These are phyloP conservation scores for Rhizophagus sp. DNA, from an alignment of 192 early-diverging fungal genomes.

Conservation along the genomic window DNA sequence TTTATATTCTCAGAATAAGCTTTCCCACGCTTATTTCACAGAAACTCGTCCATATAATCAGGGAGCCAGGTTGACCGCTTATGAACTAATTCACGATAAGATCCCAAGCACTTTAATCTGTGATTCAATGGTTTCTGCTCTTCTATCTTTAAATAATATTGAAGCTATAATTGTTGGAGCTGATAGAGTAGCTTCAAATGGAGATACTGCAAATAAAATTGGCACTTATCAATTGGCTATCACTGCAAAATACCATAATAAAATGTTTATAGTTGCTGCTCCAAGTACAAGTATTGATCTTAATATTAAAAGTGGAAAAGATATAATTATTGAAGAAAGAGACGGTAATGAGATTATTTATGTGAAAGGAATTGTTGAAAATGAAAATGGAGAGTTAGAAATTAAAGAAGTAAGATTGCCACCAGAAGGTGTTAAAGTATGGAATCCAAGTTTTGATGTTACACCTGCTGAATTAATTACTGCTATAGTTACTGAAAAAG, in stretches of 20 bases:
- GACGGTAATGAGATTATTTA: slow-evolving; percentile 68
- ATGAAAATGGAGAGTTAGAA: background rate
- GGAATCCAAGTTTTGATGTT: slow-evolving; percentile 98
- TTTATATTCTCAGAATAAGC: slow-evolving; percentile 52
- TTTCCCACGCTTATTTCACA: slow-evolving; percentile 87
- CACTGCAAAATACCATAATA: slow-evolving; percentile 77
- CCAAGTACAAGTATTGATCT: slow-evolving; percentile 92
- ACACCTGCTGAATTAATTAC: slow-evolving; percentile 86
- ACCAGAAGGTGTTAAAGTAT: slow-evolving; percentile 82
- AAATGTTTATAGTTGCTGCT: slow-evolving; percentile 95
- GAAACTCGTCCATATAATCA: slow-evolving; percentile 99
- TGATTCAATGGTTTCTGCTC: slow-evolving; percentile 89
- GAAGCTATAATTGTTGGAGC: slow-evolving; percentile 94
- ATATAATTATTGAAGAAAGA: slow-evolving; percentile 89
- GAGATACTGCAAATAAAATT: slow-evolving; percentile 99
- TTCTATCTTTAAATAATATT: slow-evolving; percentile 65
- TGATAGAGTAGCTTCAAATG: slow-evolving; percentile 93
- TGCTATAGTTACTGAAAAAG: slow-evolving; percentile 90
- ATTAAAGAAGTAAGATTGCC: slow-evolving; percentile 68
- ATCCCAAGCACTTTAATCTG: slow-evolving; percentile 91
- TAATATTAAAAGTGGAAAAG: slow-evolving; percentile 60
- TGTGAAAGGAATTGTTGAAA: slow-evolving; percentile 29
- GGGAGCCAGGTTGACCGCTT: slow-evolving; percentile 92
- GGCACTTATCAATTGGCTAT: slow-evolving; percentile 98
- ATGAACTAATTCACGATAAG: slow-evolving; percentile 88